Percentiles rank a stretch among this genome's conserved stretches.
Evolutionary conservation across 2,329 filamentous ascomycete genomes (phyloP).

Genomic region (Neoscytalidium dimidiatum): DNA sequence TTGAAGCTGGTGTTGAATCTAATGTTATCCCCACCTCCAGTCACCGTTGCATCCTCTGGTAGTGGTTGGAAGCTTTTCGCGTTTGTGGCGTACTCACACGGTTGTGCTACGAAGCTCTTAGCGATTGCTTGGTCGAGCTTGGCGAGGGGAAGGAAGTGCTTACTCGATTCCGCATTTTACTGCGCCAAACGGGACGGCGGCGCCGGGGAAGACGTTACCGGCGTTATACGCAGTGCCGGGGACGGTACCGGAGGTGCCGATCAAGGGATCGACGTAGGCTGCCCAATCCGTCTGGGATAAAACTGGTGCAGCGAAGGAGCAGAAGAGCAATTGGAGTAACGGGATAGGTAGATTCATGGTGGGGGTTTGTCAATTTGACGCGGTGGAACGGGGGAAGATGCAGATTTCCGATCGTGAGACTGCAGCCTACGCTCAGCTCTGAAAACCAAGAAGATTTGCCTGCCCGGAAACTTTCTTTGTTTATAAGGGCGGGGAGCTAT

Average conservation of each 20-base stretch:
- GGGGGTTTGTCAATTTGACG: background rate
- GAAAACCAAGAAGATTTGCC: background rate
- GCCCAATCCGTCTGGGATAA: constrained; percentile 34
- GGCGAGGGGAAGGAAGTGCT: constrained; percentile 23
- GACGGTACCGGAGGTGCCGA: constrained; percentile 50
- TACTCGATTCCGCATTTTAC: constrained; percentile 37
- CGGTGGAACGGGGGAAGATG: too few relatives aligned
- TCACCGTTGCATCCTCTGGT: constrained; percentile 9
- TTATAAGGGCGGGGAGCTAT: background rate
- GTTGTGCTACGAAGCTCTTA: background rate
- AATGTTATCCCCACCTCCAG: background rate
- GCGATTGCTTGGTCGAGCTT: background rate
- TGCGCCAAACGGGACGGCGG: constrained; percentile 35
- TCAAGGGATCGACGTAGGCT: constrained; percentile 53
- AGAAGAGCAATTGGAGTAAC: background rate
- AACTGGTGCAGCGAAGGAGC: background rate
- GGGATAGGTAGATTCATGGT: background rate
- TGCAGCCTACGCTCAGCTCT: too few relatives aligned
- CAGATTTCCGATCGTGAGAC: too few relatives aligned
- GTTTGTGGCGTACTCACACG: background rate
- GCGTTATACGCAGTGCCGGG: constrained; percentile 46
- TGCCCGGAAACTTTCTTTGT: background rate
- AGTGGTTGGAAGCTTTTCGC: background rate
- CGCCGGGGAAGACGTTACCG: constrained; percentile 37
- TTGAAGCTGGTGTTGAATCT: constrained; percentile 13